Evolutionary conservation across 2,329 filamentous ascomycete genomes (phyloP), one percentile per base, ranked within the genome.

Genomic region (Hypomyces perniciosus): DNA sequence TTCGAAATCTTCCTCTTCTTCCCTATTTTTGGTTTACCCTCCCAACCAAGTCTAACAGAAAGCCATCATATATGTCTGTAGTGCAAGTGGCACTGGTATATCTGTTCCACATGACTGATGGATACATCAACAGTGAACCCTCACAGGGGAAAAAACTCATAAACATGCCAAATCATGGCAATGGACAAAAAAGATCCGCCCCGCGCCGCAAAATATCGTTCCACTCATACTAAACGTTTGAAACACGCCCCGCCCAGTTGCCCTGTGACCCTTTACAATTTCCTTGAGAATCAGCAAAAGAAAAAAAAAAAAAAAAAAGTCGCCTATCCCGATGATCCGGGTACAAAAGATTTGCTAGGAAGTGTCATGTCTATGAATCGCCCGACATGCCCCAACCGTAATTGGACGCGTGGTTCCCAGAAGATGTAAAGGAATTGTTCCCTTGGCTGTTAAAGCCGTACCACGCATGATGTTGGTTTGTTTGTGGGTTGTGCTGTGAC

Each of bases 401-500:
- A 33, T 53, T 56, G 12, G 60, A 54, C n/a, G 56, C 51, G 28
- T 63, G 58, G 26, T 53, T 51, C n/a, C 50, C 54, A 5, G 55
- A 34, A 28, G 41, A 20, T 8, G 54, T 41, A 49, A 58, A 57
- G 8, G 60, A 56, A 31, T 26, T 45, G 42, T 38, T 58, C 28
- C 56, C 54, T 0, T 56, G 51, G 31, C 57, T 55, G 48, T 60
- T 60, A n/a, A 60, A 66, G 41, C 33, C 42, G 33, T 64, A 63
- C 64, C 64, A 66, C 42, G 50, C 46, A 28, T 34, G 38, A 37
- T 52, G 56, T 48, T 46, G 57, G 52, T 10, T 58, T 52, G 46
- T 49, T 10, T 54, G 52, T 5, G 48, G 48, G 4, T 20, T 13
- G 6, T 50, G 50, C 26, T 57, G 56, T 20, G 20, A 20, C 26